Conservation (phyloP, 2,329 filamentous ascomycete genomes). For the Claviceps monticola region DNA sequence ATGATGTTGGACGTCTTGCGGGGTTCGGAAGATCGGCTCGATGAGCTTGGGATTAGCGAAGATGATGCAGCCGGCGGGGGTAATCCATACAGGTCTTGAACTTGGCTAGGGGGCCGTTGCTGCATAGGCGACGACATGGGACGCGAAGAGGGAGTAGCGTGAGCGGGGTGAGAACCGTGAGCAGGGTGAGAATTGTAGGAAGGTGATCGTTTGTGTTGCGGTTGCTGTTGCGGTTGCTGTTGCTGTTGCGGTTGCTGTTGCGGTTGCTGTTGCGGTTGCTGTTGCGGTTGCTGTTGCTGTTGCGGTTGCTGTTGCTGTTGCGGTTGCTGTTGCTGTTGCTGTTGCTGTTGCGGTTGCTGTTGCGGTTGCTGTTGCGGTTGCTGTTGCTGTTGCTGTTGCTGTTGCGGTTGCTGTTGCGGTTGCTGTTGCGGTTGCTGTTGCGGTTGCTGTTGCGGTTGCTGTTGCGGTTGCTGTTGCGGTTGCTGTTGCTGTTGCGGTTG, state of each 20-base stretch:
- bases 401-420: slow-evolving; percentile 4
- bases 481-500: neutral
- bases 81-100: slow-evolving; percentile 17
- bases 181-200: neutral
- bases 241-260: neutral
- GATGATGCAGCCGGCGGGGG: slow-evolving; percentile 15
- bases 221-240: neutral
- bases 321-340: neutral
- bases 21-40: slow-evolving; percentile 30
- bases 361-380: neutral
- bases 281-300: neutral
- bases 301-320: neutral
- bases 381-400: slow-evolving; percentile 4
- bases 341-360: neutral
- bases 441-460: no score
- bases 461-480: neutral
- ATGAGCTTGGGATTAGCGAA: slow-evolving; percentile 3
- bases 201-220: no score
- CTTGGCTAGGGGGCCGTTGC: slow-evolving; percentile 18
- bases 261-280: neutral
- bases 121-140: slow-evolving; percentile 26
- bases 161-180: neutral
- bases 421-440: no score
- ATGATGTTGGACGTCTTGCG: slow-evolving; percentile 51
- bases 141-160: slow-evolving; percentile 22